Base-by-base conservation (phyloP, 1,284 basidiomycete genomes). In the Puccinia polysora region DNA sequence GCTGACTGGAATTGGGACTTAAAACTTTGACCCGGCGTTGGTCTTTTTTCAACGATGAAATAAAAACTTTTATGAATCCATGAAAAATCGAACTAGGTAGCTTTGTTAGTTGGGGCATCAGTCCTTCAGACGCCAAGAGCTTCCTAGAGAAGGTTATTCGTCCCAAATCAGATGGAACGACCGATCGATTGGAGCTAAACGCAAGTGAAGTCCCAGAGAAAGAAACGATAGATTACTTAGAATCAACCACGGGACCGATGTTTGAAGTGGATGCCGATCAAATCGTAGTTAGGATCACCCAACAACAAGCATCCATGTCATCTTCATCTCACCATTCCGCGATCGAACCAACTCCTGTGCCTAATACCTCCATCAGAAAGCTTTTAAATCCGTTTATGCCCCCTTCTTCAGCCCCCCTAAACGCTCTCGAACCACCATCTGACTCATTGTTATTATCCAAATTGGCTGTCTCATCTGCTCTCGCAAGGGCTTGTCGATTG, bases 61-160 rank as follows among this genome's bases (percentile, higher is more conserved):
- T 43, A 2, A 10, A 60, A 40, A 58, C 5, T 30, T 12, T n/a
- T 20, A 23, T 36, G 15, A 36, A 18, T 34, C 2, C 2, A 60
- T 52, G 7, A 23, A 30, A n/a, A 3, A 47, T 69, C 20, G 34
- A 32, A 30, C 18, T 23, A 69, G 65, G 65, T 34, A 69, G 65
- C 38, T 69, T 69, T 36, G 65, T 69, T 12, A 59, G 55, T 47
- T 69, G 65, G 65, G 65, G 65, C 25, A 34, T 69, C 18, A 60
- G 65, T 30, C 8, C 52, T 45, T 25, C 20, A 59, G 55, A 59
- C 32, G 65, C 65, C 8, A 30, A 15, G n/a, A 43, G 36, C 47
- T 69, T 69, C 50, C 45, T 59, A 20, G 15, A 59, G 43, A 59
- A 36, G 1, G 50, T 69, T 28, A 69, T 69, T 23, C 36, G 65